phyloP scores from a whole-genome alignment of 2,329 filamentous ascomycete genomes.

The Arthrobotrys musiformis region DNA sequence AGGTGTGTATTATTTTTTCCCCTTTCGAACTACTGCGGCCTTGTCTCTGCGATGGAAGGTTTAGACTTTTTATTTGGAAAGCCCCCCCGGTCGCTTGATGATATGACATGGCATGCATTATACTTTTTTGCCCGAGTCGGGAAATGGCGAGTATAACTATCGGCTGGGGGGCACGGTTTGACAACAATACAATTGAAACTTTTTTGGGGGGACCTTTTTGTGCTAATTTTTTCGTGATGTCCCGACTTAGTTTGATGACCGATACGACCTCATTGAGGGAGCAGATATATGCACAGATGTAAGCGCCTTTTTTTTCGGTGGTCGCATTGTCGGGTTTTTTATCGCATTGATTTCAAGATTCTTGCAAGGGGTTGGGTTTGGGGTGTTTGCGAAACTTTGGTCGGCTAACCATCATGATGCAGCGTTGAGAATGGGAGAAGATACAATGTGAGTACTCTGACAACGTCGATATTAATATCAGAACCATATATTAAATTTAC shows the following conservation, averaged over 20 bases:
- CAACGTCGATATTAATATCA: too few species aligned
- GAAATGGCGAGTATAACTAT: too few species aligned
- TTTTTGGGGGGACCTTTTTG: background rate
- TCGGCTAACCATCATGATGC: constrained; percentile 19
- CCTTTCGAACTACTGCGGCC: too few species aligned
- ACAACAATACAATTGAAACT: too few species aligned
- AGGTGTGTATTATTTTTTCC: constrained; percentile 22
- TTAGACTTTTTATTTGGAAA: too few species aligned
- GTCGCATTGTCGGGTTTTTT: background rate
- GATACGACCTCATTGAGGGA: constrained; percentile 52
- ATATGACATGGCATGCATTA: constrained; percentile 14
- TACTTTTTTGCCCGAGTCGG: background rate
- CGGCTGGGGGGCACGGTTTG: too few species aligned
- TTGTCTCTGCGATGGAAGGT: too few species aligned
- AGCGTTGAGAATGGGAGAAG: constrained; percentile 54
- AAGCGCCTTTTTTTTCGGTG: background rate
- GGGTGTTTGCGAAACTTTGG: background rate
- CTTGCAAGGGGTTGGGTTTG: too few species aligned
- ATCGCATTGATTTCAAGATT: too few species aligned
- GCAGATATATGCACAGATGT: constrained; percentile 52
- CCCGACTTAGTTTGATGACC: constrained; percentile 46
- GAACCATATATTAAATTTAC: too few species aligned
- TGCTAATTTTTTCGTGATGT: constrained; percentile 18
- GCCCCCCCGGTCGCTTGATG: too few species aligned
- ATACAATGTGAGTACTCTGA: constrained; percentile 39